Evolutionary conservation across 352 stramenopile genomes (phyloP).

Genomic region (Pythium periplocum): DNA sequence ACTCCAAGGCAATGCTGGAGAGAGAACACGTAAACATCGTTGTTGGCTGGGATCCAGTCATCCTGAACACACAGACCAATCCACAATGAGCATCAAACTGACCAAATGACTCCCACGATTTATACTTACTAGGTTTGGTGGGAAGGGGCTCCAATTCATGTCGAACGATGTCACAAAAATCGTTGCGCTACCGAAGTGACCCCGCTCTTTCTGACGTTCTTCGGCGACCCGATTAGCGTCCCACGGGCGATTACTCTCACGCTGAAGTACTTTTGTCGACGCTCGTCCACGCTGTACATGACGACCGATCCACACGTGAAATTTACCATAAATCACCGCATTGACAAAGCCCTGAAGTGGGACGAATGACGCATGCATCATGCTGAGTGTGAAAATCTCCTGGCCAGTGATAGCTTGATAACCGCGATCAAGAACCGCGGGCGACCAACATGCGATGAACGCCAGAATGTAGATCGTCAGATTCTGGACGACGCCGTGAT

Average conservation of each 20-base stretch:
- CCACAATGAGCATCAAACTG: background rate
- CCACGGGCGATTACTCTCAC: conserved; percentile 11
- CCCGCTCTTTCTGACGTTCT: conserved; percentile 37
- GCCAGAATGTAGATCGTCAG: conserved; percentile 75
- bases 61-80: conserved; percentile 14
- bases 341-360: conserved; percentile 82
- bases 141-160: conserved; percentile 70
- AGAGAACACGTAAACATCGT: conserved; percentile 83
- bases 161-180: conserved; percentile 84
- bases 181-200: conserved; percentile 60
- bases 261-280: background rate
- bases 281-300: conserved; percentile 27
- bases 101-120: background rate
- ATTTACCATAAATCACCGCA: conserved; percentile 83
- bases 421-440: conserved; percentile 54
- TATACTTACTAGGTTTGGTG: conserved; percentile 43
- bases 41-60: conserved; percentile 67
- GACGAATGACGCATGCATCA: conserved; percentile 76
- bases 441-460: conserved; percentile 80
- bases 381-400: conserved; percentile 52
- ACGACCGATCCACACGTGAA: conserved; percentile 73
- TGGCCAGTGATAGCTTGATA: conserved; percentile 56
- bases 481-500: conserved; percentile 79
- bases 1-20: conserved; percentile 71
- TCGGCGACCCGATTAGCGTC: conserved; percentile 33